Evolutionary conservation across 768 basidiomycete genomes (phyloP).

Genomic region (Mycena vulgaris): DNA sequence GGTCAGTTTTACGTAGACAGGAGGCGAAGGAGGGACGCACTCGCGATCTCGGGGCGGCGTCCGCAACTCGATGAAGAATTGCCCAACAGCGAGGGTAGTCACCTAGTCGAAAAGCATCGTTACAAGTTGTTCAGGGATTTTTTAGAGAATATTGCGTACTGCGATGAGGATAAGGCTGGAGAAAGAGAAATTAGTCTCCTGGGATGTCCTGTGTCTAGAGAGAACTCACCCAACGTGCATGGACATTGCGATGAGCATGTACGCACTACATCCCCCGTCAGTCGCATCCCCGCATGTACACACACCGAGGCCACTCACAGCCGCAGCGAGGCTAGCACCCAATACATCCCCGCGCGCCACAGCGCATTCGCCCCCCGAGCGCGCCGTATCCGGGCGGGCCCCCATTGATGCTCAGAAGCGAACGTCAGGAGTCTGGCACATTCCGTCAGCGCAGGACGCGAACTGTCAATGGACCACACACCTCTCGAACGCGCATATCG

Average conservation of each 20-base stretch:
- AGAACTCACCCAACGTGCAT: conserved; percentile 75
- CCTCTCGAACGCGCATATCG: conserved; percentile 74
- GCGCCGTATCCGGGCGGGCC: conserved; percentile 51
- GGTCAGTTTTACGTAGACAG: not conserved
- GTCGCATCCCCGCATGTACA: conserved; percentile 7
- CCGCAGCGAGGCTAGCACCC: conserved; percentile 70
- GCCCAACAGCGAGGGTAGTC: conserved; percentile 68
- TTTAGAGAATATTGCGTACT: conserved; percentile 53
- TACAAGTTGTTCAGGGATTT: too few relatives aligned
- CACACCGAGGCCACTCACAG: conserved; percentile 62
- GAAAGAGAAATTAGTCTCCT: conserved; percentile 9
- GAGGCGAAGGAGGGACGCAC: conserved; percentile 10
- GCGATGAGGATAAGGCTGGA: conserved; percentile 65
- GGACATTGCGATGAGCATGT: conserved; percentile 84
- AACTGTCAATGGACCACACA: conserved; percentile 43
- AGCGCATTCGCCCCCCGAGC: conserved; percentile 63
- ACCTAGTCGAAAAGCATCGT: conserved; percentile 55
- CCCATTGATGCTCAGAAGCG: conserved; percentile 64
- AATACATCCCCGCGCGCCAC: conserved; percentile 72
- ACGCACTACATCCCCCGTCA: conserved; percentile 59
- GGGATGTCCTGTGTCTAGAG: not conserved
- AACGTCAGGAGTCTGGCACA: conserved; percentile 64
- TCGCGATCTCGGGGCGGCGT: conserved; percentile 41
- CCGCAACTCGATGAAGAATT: conserved; percentile 69
- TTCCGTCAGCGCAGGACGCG: not conserved